Evolutionary conservation across 2,329 filamentous ascomycete species (phyloP), one percentile per base, ranked within the genome.

Genomic region (Claviceps capensis): DNA sequence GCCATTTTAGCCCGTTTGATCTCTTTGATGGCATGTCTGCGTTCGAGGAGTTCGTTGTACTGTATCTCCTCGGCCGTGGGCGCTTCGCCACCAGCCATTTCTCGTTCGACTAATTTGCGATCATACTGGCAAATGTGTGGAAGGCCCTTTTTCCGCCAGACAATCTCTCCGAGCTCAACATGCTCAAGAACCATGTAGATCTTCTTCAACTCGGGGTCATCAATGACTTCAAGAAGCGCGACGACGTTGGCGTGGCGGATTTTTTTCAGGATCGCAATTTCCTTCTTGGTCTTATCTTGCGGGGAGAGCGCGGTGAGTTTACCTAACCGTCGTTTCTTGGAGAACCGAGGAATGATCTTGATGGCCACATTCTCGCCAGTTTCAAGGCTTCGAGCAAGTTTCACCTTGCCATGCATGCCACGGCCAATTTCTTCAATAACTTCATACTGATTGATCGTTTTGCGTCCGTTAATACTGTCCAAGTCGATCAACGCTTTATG

Each of bases 201-300:
- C 71, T 98, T 98, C 71, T 94, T 93, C 53, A 89, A 81, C 61
- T 89, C 88, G 1, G 91, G 91, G 65, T 98, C 93, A 65, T 98
- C 93, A 61, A 98, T 97, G 62, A 98, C 90, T 70, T 98, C 93
- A 57, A 97, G 78, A 41, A 98, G 75, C 60, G 88, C 90, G 56
- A 98, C 93, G 42, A 98, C 88, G 63, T 98, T 96, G n/a, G 88
- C 85, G 67, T 98, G 93, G 34, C 91, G 84, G 51, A 95, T 95
- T 72, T 98, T 98, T 69, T 98, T 98, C 61, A 98, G 75, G 53
- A 98, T 97, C 63, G 93, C 93, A 57, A 98, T 95, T 71, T 98
- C 93, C 65, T 86, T 85, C 72, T 95, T 96, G 52, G 87, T 88
- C 72, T 90, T 91, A 67, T 88, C 84, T 61, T 82, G 78, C 3